These are phyloP conservation scores for Clohesyomyces aquaticus DNA, from an alignment of 495 filamentous ascomycete genomes.

Conservation along the genomic window DNA sequence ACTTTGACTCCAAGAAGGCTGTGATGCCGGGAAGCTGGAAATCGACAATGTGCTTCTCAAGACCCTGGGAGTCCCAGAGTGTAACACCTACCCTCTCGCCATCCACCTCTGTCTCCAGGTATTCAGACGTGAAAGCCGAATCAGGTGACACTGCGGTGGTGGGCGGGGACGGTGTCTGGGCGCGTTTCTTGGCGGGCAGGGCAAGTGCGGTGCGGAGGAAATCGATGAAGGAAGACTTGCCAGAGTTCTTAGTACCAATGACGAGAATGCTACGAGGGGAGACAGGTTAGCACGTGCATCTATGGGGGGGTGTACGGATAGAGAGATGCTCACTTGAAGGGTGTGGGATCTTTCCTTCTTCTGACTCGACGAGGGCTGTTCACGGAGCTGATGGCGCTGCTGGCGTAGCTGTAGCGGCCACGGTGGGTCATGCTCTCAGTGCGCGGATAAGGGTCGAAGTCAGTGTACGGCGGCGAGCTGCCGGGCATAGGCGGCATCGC, in stretches of 20 bases:
- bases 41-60: slow-evolving; percentile 93
- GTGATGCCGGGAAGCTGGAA: slow-evolving; percentile 90
- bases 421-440: slow-evolving; percentile 96
- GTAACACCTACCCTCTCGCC: slow-evolving; percentile 90
- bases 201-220: slow-evolving; percentile 86
- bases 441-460: slow-evolving; percentile 74
- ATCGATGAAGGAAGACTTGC: slow-evolving; percentile 96
- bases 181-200: slow-evolving; percentile 74
- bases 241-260: slow-evolving; percentile 83
- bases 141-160: slow-evolving; percentile 51
- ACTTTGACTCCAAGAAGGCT: slow-evolving; percentile 93
- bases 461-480: slow-evolving; percentile 42
- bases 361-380: slow-evolving; percentile 92
- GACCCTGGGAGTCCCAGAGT: slow-evolving; percentile 91
- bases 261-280: slow-evolving; percentile 72
- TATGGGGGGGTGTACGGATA: too few species aligned
- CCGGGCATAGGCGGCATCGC: slow-evolving; percentile 58
- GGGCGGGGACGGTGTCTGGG: slow-evolving; percentile 40
- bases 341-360: slow-evolving; percentile 93
- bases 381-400: slow-evolving; percentile 85
- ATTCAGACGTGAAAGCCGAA: slow-evolving; percentile 73
- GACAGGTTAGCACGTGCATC: too few species aligned
- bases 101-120: slow-evolving; percentile 93
- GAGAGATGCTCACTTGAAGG: slow-evolving; percentile 96
- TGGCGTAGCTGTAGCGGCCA: slow-evolving; percentile 95